Conservation (phyloP, 495 filamentous ascomycete species). For the Neurospora cerealis region DNA sequence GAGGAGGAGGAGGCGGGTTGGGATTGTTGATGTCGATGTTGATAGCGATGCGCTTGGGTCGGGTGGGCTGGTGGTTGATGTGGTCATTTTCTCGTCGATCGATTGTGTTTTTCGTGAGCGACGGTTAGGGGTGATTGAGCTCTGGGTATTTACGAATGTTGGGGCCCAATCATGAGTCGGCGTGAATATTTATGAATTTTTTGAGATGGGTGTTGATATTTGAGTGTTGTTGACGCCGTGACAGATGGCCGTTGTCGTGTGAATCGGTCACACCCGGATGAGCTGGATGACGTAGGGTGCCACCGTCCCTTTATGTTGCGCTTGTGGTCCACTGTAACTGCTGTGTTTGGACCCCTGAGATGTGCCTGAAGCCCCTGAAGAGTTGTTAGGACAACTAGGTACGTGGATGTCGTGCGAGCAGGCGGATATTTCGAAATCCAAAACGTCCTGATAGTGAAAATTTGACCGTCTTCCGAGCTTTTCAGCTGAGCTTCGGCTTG, state of each 20-base stretch:
- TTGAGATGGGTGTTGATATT: not conserved
- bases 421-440: not conserved
- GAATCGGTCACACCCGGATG: not conserved
- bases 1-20: conserved; percentile 45
- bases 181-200: not conserved
- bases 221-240: not conserved
- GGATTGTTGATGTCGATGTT: not conserved
- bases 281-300: not conserved
- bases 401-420: accelerated
- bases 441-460: no score
- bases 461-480: no score
- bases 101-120: not conserved
- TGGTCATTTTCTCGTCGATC: not conserved
- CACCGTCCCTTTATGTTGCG: not conserved
- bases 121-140: not conserved
- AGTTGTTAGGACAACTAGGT: not conserved
- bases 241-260: not conserved
- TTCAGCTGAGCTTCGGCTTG: not conserved
- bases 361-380: not conserved
- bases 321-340: not conserved
- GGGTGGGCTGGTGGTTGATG: not conserved
- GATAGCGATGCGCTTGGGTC: not conserved
- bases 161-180: not conserved
- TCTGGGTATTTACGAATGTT: accelerated
- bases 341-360: not conserved